These are phyloP conservation scores for Rhodotorula toruloides DNA, from an alignment of 768 basidiomycete species.

Conservation along the genomic window DNA sequence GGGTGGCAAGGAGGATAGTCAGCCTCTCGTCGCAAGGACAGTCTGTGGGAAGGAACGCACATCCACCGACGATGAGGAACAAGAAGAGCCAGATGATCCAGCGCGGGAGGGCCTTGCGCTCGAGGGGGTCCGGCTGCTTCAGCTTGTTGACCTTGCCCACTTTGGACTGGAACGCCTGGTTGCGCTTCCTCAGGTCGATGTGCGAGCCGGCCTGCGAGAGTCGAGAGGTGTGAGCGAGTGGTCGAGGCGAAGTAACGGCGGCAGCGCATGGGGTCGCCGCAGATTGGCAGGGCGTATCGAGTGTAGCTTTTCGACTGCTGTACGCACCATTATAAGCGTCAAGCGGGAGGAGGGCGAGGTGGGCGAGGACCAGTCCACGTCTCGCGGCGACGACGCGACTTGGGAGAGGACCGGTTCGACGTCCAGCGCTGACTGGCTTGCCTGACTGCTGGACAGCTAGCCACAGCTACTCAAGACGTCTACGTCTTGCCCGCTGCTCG, in stretches of 20 bases:
- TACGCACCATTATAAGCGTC: not conserved
- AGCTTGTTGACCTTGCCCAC: slow-evolving; percentile 26
- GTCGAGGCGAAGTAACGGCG: too few species aligned
- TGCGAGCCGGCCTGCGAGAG: slow-evolving; percentile 24
- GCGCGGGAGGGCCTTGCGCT: not conserved
- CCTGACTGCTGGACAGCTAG: too few species aligned
- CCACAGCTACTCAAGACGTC: too few species aligned
- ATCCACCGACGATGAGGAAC: slow-evolving; percentile 5
- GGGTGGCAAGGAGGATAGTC: not conserved
- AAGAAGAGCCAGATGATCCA: slow-evolving; percentile 8
- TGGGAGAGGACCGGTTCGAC: not conserved
- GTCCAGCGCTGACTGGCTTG: too few species aligned
- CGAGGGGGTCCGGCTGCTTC: not conserved
- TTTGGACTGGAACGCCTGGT: slow-evolving; percentile 25
- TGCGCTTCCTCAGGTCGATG: slow-evolving; percentile 31
- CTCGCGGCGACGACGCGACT: not conserved
- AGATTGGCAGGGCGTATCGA: too few species aligned
- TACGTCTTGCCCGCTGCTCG: too few species aligned
- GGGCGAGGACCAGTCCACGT: too few species aligned
- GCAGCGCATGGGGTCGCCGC: too few species aligned
- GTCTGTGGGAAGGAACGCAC: too few species aligned
- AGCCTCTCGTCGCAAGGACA: too few species aligned
- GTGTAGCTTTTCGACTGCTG: too few species aligned
- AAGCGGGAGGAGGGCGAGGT: too few species aligned
- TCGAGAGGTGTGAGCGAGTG: not conserved